Percentiles rank a stretch among this genome's conserved stretches.
Conservation (phyloP, 306 rosid species). For the Luffa acutangula region DNA sequence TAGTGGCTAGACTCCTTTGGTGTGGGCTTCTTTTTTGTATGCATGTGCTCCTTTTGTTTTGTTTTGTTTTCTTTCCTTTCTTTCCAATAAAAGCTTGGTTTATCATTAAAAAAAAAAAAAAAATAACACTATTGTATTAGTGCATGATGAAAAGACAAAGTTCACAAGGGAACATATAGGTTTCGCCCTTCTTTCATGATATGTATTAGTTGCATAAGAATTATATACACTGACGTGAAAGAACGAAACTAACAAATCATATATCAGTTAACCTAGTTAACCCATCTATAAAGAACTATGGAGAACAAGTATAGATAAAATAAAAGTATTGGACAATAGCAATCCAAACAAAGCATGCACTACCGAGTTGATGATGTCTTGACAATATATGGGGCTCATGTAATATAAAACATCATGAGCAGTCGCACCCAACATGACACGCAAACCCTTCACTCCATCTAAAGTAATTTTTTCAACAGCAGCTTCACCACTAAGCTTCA, state of each 20-base stretch:
- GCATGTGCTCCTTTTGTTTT: too few species aligned
- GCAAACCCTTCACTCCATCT: conserved; percentile 93
- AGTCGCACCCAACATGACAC: conserved; percentile 87
- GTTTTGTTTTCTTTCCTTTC: too few species aligned
- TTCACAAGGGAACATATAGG: not conserved
- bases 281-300: not conserved
- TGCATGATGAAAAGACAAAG: not conserved
- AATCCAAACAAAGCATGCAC: conserved; percentile 4
- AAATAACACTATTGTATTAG: not conserved
- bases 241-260: not conserved
- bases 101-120: too few species aligned
- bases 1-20: too few species aligned
- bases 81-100: too few species aligned
- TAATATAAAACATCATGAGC: conserved; percentile 94
- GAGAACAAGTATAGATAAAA: not conserved
- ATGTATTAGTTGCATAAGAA: not conserved
- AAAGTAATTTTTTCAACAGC: conserved; percentile 85
- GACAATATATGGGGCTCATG: conserved; percentile 99
- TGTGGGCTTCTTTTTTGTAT: too few species aligned
- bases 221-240: not conserved
- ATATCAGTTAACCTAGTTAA: not conserved
- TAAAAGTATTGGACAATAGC: not conserved
- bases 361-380: conserved; percentile 88
- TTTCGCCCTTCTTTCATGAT: not conserved
- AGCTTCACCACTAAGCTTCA: conserved; percentile 91